Conservation (phyloP, 2,329 filamentous ascomycete species). For the Aspergillus ruber region DNA sequence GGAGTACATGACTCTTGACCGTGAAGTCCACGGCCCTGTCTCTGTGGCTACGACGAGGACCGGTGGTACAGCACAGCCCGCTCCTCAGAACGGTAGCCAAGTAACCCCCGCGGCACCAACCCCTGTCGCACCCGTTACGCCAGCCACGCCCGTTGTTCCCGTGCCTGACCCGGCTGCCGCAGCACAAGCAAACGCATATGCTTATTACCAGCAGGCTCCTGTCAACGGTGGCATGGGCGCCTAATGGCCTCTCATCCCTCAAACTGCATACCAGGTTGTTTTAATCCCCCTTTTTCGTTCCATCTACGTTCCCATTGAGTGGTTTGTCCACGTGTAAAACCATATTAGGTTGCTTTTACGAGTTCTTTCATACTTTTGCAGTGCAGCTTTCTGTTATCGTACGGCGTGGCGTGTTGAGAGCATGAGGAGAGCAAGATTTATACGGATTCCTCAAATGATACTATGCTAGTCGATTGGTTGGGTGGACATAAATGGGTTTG, state of each 20-base stretch:
- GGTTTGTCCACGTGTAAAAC: constrained; percentile 16
- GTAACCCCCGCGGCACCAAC: constrained; percentile 5
- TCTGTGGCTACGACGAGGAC: constrained; percentile 33
- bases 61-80: constrained; percentile 17
- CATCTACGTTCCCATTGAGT: constrained; percentile 4
- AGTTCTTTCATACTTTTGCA: neutral
- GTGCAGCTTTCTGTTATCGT: constrained; percentile 11
- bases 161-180: constrained; percentile 8
- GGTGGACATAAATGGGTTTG: constrained; percentile 17
- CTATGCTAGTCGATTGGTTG: constrained; percentile 13
- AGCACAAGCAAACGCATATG: constrained; percentile 19
- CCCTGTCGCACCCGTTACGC: constrained; percentile 1
- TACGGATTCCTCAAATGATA: constrained; percentile 12
- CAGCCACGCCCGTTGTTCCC: neutral
- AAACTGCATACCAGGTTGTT: constrained; percentile 5
- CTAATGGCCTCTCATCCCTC: constrained; percentile 10
- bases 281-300: constrained; percentile 2
- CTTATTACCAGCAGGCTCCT: constrained; percentile 24
- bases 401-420: constrained; percentile 7
- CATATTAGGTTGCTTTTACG: neutral
- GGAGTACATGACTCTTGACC: constrained; percentile 75
- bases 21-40: constrained; percentile 68
- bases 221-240: constrained; percentile 20
- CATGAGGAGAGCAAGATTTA: constrained; percentile 1
- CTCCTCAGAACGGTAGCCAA: constrained; percentile 14